Evolutionary conservation across 305 asterid species (phyloP).

Genomic region (Ilex paraguariensis): DNA sequence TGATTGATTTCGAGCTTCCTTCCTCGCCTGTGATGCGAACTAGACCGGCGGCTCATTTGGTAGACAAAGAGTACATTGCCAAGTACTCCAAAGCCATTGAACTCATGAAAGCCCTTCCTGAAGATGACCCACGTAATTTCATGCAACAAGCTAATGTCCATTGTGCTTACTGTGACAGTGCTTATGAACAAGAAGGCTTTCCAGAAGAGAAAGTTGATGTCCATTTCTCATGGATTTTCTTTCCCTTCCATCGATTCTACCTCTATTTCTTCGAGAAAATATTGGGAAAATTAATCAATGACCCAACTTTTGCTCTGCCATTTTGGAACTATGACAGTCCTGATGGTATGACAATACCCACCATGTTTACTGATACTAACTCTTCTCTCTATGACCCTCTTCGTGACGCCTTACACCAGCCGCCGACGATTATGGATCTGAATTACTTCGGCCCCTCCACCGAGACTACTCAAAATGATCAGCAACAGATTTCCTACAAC

Average conservation of each 20-base stretch:
- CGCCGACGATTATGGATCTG: slow-evolving; percentile 11
- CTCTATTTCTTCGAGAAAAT: slow-evolving; percentile 43
- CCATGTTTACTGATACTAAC: slow-evolving; percentile 2
- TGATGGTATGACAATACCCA: background rate
- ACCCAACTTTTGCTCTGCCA: slow-evolving; percentile 37
- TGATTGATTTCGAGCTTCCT: slow-evolving; percentile 30
- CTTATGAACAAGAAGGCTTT: slow-evolving; percentile 33
- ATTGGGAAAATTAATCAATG: slow-evolving; percentile 26
- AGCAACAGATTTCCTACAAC: slow-evolving; percentile 18
- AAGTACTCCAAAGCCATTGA: slow-evolving; percentile 33
- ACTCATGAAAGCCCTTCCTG: slow-evolving; percentile 29
- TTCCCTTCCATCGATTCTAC: slow-evolving; percentile 49
- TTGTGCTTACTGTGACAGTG: slow-evolving; percentile 51
- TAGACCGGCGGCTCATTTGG: slow-evolving; percentile 33
- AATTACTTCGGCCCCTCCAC: slow-evolving; percentile 7
- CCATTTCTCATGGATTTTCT: slow-evolving; percentile 42
- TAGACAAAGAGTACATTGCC: slow-evolving; percentile 18
- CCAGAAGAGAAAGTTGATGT: slow-evolving; percentile 28
- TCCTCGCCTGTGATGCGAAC: slow-evolving; percentile 6
- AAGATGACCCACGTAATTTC: slow-evolving; percentile 20
- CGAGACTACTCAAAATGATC: slow-evolving; percentile 1
- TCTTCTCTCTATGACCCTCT: slow-evolving; percentile 26
- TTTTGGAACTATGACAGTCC: slow-evolving; percentile 31
- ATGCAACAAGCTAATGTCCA: slow-evolving; percentile 51
- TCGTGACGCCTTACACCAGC: slow-evolving; percentile 28